A percentile compares a stretch with the other conserved stretches of the same genome.
Evolutionary conservation across 345 rosid species (phyloP).

Genomic region (Rhodamnia argentea): DNA sequence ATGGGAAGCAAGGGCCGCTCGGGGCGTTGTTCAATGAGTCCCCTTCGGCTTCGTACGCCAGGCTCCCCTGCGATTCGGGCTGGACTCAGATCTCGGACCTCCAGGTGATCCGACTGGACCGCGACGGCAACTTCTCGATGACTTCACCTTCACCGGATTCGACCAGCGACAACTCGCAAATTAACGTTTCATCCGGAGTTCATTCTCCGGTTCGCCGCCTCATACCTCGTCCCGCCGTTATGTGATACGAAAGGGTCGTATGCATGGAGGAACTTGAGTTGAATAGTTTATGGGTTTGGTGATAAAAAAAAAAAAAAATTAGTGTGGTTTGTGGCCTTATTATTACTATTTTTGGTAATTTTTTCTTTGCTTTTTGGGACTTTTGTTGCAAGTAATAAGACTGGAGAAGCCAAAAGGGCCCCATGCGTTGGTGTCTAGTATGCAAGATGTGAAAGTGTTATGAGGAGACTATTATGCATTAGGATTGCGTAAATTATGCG

Average conservation of each 20-base stretch:
- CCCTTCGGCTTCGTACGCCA: not conserved
- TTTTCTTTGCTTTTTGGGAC: not conserved
- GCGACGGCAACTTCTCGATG: not conserved
- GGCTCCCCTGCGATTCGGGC: conserved; percentile 5
- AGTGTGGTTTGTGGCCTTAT: not conserved
- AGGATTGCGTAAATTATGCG: not conserved
- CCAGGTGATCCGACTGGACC: not conserved
- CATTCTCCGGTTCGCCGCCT: not conserved
- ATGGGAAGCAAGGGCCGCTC: not conserved
- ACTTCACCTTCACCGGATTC: not conserved
- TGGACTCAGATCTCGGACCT: not conserved
- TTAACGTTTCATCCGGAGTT: not conserved
- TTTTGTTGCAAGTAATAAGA: not conserved
- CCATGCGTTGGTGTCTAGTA: not conserved
- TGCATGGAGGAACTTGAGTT: not conserved
- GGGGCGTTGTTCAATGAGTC: not conserved
- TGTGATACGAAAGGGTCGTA: not conserved
- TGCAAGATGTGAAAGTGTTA: not conserved
- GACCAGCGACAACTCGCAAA: not conserved
- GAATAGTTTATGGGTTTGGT: not conserved
- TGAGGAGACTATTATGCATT: not conserved
- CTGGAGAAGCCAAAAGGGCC: not conserved
- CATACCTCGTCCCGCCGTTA: not conserved
- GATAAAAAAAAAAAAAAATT: not conserved
- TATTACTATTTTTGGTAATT: not conserved